Percentiles rank a stretch among this genome's conserved stretches.
These are phyloP conservation scores for Beauveria brongniartii DNA, from an alignment of 2,329 filamentous ascomycete genomes.

Conservation along the genomic window DNA sequence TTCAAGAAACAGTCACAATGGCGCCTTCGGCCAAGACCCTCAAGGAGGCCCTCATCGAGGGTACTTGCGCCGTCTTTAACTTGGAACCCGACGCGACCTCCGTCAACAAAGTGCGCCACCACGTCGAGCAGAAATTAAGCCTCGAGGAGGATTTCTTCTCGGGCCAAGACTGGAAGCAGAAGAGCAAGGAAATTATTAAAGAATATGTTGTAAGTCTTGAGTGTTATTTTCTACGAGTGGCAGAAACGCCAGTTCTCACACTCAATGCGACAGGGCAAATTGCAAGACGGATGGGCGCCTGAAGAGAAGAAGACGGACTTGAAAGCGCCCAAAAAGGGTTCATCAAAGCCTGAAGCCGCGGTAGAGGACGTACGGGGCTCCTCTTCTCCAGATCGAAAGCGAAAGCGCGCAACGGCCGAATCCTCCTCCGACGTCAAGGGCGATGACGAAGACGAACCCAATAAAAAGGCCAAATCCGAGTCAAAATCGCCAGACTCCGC, in stretches of 20 bases:
- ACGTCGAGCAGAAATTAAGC: conserved; percentile 38
- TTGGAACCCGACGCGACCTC: conserved; percentile 39
- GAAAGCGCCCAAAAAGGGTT: conserved; percentile 26
- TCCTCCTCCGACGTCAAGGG: conserved; percentile 14
- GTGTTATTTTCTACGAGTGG: not conserved
- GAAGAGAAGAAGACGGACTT: conserved; percentile 11
- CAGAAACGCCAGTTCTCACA: not conserved
- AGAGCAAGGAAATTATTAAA: conserved; percentile 51
- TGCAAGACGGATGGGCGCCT: conserved; percentile 28
- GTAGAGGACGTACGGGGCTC: conserved; percentile 13
- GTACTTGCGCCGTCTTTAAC: conserved; percentile 38
- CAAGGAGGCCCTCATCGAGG: conserved; percentile 37
- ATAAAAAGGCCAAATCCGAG: not conserved
- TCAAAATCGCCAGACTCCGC: conserved; percentile 12
- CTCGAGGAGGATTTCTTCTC: conserved; percentile 46
- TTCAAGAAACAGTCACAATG: conserved; percentile 22
- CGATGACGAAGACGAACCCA: conserved; percentile 12
- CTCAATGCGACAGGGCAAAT: conserved; percentile 23
- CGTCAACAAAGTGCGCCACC: conserved; percentile 49
- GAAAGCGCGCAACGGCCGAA: conserved; percentile 13
- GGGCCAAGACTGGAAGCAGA: conserved; percentile 44
- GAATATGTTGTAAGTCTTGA: conserved; percentile 39
- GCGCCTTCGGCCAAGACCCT: conserved; percentile 33
- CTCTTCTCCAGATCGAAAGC: conserved; percentile 7
- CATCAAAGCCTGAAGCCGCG: conserved; percentile 21